Conservation (phyloP, 1,139 yeast species). For the Saccharomyces pastorianus region DNA sequence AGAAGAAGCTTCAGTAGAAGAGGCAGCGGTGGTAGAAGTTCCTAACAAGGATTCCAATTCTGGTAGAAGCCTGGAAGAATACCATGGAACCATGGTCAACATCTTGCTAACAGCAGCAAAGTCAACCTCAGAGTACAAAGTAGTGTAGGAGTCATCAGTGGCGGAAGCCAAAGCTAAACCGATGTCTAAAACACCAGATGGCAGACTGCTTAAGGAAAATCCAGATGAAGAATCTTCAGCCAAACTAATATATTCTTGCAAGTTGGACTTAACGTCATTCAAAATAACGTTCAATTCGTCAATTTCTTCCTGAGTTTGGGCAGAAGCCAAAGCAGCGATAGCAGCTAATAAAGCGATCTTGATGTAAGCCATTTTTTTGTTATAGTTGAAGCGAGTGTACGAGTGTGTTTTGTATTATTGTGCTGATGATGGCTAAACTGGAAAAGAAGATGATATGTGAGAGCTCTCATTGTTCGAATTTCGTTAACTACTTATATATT, state of each 20-base stretch:
- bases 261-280: slow-evolving; percentile 2
- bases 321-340: slow-evolving; percentile 8
- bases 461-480: neutral
- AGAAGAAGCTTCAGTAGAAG: slow-evolving; percentile 1
- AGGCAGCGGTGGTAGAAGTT: neutral
- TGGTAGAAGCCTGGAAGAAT: slow-evolving; percentile 28
- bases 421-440: neutral
- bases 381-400: neutral
- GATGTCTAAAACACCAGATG: slow-evolving; percentile 4
- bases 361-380: slow-evolving; percentile 5
- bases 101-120: slow-evolving; percentile 25
- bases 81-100: slow-evolving; percentile 37
- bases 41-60: slow-evolving; percentile 20
- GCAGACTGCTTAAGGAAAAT: slow-evolving; percentile 2
- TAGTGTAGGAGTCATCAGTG: slow-evolving; percentile 19
- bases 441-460: neutral
- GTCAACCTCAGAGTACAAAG: slow-evolving; percentile 27
- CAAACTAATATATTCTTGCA: slow-evolving; percentile 3
- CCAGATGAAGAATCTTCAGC: slow-evolving; percentile 3
- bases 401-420: no score
- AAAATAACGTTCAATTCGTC: slow-evolving; percentile 8
- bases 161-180: slow-evolving; percentile 7
- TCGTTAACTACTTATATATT: neutral
- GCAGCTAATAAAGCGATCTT: slow-evolving; percentile 10
- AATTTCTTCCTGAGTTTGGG: slow-evolving; percentile 6